These are phyloP conservation scores for Fusarium agapanthi DNA, from an alignment of 2,329 filamentous ascomycete species.

Conservation along the genomic window DNA sequence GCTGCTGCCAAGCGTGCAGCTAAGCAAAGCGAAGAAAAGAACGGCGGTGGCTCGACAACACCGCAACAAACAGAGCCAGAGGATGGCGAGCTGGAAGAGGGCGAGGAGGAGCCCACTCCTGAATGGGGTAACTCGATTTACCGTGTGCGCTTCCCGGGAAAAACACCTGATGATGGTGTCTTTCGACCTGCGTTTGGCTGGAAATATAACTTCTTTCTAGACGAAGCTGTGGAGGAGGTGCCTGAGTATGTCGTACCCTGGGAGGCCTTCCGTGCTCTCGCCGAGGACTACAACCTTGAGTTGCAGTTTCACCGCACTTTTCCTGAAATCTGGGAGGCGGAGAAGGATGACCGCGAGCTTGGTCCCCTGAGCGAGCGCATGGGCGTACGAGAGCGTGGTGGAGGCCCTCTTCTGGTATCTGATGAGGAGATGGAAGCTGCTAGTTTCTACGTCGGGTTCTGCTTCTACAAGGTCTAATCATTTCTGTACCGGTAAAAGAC, in stretches of 20 bases:
- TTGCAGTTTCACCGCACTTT: slow-evolving; percentile 94
- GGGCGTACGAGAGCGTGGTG: slow-evolving; percentile 81
- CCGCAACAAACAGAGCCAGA: slow-evolving; percentile 44
- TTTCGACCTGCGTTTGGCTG: slow-evolving; percentile 96
- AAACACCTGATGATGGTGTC: slow-evolving; percentile 84
- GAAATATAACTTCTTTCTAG: slow-evolving; percentile 97
- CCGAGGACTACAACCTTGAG: slow-evolving; percentile 96
- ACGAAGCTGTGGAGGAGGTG: slow-evolving; percentile 94
- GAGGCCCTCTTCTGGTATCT: slow-evolving; percentile 74
- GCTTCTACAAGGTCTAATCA: slow-evolving; percentile 87
- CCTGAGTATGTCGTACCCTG: slow-evolving; percentile 98
- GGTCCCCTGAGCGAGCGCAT: slow-evolving; percentile 93
- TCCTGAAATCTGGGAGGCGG: slow-evolving; percentile 87
- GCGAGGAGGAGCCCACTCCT: slow-evolving; percentile 69
- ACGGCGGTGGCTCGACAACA: slow-evolving; percentile 35
- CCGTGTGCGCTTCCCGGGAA: slow-evolving; percentile 84
- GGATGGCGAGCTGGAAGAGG: slow-evolving; percentile 65
- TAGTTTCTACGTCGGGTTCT: slow-evolving; percentile 92
- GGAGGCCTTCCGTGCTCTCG: slow-evolving; percentile 95
- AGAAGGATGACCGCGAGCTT: slow-evolving; percentile 84
- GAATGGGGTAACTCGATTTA: slow-evolving; percentile 97
- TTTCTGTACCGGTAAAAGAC: not conserved
- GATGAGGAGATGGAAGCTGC: slow-evolving; percentile 93
- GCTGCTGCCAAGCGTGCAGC: slow-evolving; percentile 48
- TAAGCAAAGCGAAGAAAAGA: slow-evolving; percentile 29